Base-by-base conservation (phyloP, 305 asterid genomes). In the Lippia alba region DNA sequence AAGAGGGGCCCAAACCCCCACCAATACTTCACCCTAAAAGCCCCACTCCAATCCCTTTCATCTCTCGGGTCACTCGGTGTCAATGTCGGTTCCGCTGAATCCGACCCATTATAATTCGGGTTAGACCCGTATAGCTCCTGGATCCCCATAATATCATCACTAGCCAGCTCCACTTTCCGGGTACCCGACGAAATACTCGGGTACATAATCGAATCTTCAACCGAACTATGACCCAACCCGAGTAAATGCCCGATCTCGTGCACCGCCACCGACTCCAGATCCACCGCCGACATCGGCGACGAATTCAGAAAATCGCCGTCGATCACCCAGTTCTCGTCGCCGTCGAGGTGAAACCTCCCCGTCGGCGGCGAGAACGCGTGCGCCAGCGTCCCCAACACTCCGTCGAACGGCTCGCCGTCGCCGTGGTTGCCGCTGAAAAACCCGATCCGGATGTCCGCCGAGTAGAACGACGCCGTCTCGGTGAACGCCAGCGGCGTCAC, bases 371-470 rank as follows among this genome's bases (percentile, higher is more conserved):
- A 74, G 18, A 91, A 94, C 69, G 98, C 97, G 83, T 94, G 98
- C 7, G 96, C 98, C 67, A 94, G 65, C 50, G 96, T 88, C 24
- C 98, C 98, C 79, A 94, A 15, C 2, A 86, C 85, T 6, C 97
- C 98, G 82, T 91, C 98, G 61, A 94, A 94, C 71, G 97, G 83
- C 78, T 94, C 98, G 0, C 96, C 98, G 69, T 94, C 98, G 17
- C 90, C 89, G 88, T 94, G 98, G 20, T 91, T 97, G 0, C 96
- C 96, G 5, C 62, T 67, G 64, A 77, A 94, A 60, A 91, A 84
- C 2, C 92, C 98, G 30, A 94, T 84, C 73, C 55, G 64, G 8
- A 94, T 79, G 40, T 94, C 96, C 61, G 97, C 96, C 0, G 54
- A 0, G 5, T 10, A 5, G 46, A 18, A 94, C 66, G 87, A 45